Percentiles rank a stretch among this genome's conserved stretches.
These are phyloP conservation scores for Saxophila tyrrhenica DNA, from an alignment of 495 filamentous ascomycete species.

Conservation along the genomic window DNA sequence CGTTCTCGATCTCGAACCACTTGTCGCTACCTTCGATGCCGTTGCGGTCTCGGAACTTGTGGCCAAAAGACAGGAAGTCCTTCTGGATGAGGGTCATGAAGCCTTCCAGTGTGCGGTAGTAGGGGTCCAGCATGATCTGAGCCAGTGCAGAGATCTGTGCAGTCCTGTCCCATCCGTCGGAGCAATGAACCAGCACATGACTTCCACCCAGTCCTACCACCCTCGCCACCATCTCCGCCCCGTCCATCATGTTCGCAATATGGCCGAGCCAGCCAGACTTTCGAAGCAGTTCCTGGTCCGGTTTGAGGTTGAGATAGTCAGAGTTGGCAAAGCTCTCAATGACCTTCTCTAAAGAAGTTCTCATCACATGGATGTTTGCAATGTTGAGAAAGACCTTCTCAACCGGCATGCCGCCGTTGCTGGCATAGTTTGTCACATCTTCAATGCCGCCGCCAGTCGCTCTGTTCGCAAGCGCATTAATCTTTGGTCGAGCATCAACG, in stretches of 20 bases:
- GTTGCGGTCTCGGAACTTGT: conserved; percentile 88
- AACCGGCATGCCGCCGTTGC: conserved; percentile 36
- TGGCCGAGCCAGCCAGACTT: conserved; percentile 91
- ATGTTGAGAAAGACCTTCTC: conserved; percentile 94
- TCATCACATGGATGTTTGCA: conserved; percentile 98
- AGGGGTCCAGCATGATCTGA: conserved; percentile 89
- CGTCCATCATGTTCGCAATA: conserved; percentile 73
- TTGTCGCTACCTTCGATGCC: conserved; percentile 82
- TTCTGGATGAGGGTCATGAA: conserved; percentile 95
- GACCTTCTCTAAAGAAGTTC: conserved; percentile 78
- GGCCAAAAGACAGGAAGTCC: conserved; percentile 94
- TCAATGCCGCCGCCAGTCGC: conserved; percentile 87
- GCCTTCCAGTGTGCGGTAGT: conserved; percentile 88
- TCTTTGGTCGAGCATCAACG: conserved; percentile 87
- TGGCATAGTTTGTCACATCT: conserved; percentile 95
- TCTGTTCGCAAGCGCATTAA: conserved; percentile 96
- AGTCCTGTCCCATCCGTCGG: conserved; percentile 96
- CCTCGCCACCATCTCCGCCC: conserved; percentile 69
- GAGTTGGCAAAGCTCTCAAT: conserved; percentile 86
- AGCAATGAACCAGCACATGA: conserved; percentile 94
- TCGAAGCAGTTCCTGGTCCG: conserved; percentile 67
- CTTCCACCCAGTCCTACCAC: conserved; percentile 87
- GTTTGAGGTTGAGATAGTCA: conserved; percentile 73
- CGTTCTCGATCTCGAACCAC: conserved; percentile 85
- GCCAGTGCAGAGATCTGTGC: conserved; percentile 90